These are phyloP conservation scores for Hymenotorrendiella dingleyae DNA, from an alignment of 2,329 filamentous ascomycete genomes.

Conservation along the genomic window DNA sequence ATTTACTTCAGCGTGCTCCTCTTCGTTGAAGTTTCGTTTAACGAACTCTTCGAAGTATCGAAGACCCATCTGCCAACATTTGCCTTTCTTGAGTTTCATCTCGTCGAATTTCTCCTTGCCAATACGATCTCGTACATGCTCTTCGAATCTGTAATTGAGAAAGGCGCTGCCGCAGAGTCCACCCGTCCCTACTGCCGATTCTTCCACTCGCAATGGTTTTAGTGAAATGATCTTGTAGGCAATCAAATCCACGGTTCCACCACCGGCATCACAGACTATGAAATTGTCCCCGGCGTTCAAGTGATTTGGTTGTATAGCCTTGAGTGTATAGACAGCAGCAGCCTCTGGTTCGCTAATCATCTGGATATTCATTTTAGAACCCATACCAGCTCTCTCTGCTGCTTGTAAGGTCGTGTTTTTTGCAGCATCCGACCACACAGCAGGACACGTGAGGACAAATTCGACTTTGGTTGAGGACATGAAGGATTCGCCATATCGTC, in stretches of 20 bases:
- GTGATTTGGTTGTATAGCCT: conserved; percentile 71
- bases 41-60: conserved; percentile 81
- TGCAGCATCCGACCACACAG: conserved; percentile 80
- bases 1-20: conserved; percentile 71
- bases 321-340: conserved; percentile 72
- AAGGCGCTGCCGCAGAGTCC: conserved; percentile 74
- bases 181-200: conserved; percentile 74
- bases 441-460: conserved; percentile 75
- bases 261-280: conserved; percentile 51
- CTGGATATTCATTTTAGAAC: conserved; percentile 61
- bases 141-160: conserved; percentile 74
- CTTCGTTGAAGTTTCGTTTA: conserved; percentile 76
- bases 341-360: conserved; percentile 79
- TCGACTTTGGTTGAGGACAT: conserved; percentile 71
- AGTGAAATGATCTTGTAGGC: conserved; percentile 75
- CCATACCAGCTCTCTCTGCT: conserved; percentile 74
- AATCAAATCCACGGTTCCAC: conserved; percentile 66
- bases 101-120: conserved; percentile 62
- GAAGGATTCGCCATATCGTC: conserved; percentile 71
- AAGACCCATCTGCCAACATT: conserved; percentile 74
- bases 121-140: conserved; percentile 63
- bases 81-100: conserved; percentile 72
- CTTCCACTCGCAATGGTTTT: conserved; percentile 65
- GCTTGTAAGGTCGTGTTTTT: conserved; percentile 77
- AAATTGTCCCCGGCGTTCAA: conserved; percentile 60